phyloP scores from a whole-genome alignment of 257 asterid genomes.

The Paraleonurus japonicus region DNA sequence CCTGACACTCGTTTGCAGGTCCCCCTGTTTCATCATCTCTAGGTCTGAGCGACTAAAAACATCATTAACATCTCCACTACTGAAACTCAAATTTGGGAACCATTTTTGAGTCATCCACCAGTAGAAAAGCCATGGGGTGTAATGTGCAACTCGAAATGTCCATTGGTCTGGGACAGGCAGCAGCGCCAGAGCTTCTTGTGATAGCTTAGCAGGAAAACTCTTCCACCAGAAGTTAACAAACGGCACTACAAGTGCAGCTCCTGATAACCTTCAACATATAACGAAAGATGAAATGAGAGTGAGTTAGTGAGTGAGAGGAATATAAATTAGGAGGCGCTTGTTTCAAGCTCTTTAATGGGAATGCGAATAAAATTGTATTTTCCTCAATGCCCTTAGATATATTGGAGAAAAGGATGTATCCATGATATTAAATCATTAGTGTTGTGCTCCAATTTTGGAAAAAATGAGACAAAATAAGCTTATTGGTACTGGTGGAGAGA shows the following conservation, averaged over 20 bases:
- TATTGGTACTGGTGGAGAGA: no score
- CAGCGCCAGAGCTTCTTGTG: conserved; percentile 36
- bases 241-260: conserved; percentile 78
- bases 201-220: conserved; percentile 51
- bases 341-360: no score
- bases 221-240: conserved; percentile 74
- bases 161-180: conserved; percentile 44
- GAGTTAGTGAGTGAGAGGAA: no score
- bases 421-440: no score
- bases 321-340: no score
- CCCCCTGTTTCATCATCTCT: conserved; percentile 45
- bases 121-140: conserved; percentile 72
- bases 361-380: no score
- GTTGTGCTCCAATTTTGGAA: no score
- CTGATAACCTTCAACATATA: conserved; percentile 49
- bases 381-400: no score
- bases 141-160: conserved; percentile 59
- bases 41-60: conserved; percentile 51
- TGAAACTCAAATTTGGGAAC: conserved; percentile 56
- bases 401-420: no score
- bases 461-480: no score
- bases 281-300: not conserved
- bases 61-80: conserved; percentile 46
- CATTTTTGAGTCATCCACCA: conserved; percentile 92
- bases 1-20: conserved; percentile 55